Base-by-base conservation (phyloP, 805 yeast genomes). In the Metschnikowia continentalis region DNA sequence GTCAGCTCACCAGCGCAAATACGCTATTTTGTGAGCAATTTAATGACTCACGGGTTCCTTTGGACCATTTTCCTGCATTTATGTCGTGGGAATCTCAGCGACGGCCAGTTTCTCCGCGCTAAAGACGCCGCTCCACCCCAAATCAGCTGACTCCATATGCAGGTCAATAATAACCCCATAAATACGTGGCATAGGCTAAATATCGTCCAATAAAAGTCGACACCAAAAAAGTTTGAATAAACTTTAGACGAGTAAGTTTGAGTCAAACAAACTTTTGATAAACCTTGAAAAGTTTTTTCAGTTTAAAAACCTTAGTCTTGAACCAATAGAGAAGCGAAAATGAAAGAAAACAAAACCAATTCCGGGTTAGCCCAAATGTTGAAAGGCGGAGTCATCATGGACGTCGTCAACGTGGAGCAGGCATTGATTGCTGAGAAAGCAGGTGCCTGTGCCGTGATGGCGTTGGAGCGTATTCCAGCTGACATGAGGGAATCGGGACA, bases 371-470 rank as follows among this genome's bases (percentile, higher is more conserved):
- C 95, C 53, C 90, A 87, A 68, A 88, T 87, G 94, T 77, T 88
- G 54, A 88, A 87, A 64, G 91, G 88, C 50, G 86, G 88, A 53
- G 88, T 83, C 46, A 81, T 81, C 56, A 80, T 81, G 86, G 86
- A 81, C 63, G 94, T 86, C 36, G 89, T 86, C 52, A 86, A 76
- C 52, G 84, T 84, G 35, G 94, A 88, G 61, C 94, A 88, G 70
- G 95, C 95, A 20, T 66, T 74, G 41, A 80, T 88, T 47, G 95
- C 95, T 22, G 92, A 88, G 67, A 75, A 71, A 49, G 92, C 95
- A 3, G 95, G 95, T 53, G 95, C 95, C 13, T 85, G 88, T 70
- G 92, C 95, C 13, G 95, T 88, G 20, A 88, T 88, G 95, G 95
- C 95, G 4, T 75, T 88, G 56, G 95, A 88, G 70, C 73, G 85